Evolutionary conservation across 2,329 filamentous ascomycete species (phyloP).

Genomic region (Cladobotryum protrusum): DNA sequence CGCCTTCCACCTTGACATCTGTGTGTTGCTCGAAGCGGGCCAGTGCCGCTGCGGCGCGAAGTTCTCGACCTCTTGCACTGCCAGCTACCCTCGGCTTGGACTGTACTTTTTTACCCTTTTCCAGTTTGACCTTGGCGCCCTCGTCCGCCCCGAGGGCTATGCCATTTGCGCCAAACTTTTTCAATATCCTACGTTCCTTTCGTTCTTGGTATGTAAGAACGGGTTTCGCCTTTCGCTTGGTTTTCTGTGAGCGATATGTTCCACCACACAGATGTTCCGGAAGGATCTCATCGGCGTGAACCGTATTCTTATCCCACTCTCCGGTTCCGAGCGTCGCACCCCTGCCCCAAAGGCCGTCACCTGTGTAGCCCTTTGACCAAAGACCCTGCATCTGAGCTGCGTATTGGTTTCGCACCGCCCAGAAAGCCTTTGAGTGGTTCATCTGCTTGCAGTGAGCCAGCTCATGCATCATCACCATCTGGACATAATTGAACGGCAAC

Average conservation of each 20-base stretch:
- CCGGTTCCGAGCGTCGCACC: conserved; percentile 59
- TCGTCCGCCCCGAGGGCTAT: conserved; percentile 64
- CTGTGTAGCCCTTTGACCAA: conserved; percentile 65
- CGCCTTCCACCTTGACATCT: conserved; percentile 36
- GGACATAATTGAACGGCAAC: conserved; percentile 77
- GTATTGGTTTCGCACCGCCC: conserved; percentile 70
- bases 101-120: conserved; percentile 56
- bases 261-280: conserved; percentile 76
- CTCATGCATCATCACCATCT: conserved; percentile 96
- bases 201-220: conserved; percentile 62
- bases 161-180: conserved; percentile 70
- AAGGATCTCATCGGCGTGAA: conserved; percentile 49
- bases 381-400: conserved; percentile 63
- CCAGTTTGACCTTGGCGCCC: conserved; percentile 56
- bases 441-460: conserved; percentile 85
- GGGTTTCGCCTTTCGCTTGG: conserved; percentile 49
- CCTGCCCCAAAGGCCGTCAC: conserved; percentile 77
- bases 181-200: conserved; percentile 65
- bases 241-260: conserved; percentile 59
- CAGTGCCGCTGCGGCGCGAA: conserved; percentile 70
- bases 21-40: conserved; percentile 58
- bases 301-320: conserved; percentile 48
- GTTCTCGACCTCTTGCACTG: conserved; percentile 67
- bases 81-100: conserved; percentile 67
- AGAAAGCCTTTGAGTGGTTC: conserved; percentile 80